A percentile compares a stretch with the other conserved stretches of the same genome.
phyloP scores from a whole-genome alignment of 2,329 filamentous ascomycete species.

The Clonostachys sp. region DNA sequence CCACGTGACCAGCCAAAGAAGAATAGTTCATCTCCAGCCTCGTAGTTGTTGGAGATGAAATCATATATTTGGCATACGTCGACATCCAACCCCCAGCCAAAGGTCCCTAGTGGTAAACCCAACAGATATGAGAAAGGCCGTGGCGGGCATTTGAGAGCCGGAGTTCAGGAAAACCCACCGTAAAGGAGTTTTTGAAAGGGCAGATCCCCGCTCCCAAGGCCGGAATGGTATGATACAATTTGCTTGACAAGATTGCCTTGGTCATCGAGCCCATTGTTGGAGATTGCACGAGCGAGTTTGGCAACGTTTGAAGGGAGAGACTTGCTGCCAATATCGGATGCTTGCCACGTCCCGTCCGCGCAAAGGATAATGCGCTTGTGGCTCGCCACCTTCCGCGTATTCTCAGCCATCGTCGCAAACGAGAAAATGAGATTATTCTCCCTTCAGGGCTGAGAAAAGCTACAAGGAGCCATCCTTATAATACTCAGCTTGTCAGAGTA shows the following conservation, averaged over 20 bases:
- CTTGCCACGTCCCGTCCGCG: not conserved
- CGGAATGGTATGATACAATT: not conserved
- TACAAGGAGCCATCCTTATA: no score
- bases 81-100: not conserved
- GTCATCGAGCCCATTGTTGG: not conserved
- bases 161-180: not conserved
- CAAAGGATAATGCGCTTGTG: not conserved
- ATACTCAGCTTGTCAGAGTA: no score
- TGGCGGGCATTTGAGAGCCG: not conserved
- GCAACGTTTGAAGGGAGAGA: not conserved
- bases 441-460: no score
- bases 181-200: not conserved
- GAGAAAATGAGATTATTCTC: no score
- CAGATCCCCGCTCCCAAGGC: not conserved
- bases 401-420: not conserved
- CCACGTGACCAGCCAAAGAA: not conserved
- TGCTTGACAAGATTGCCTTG: not conserved
- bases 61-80: not conserved
- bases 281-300: not conserved
- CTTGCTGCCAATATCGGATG: not conserved
- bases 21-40: not conserved
- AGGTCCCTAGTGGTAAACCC: not conserved
- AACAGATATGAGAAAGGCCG: not conserved
- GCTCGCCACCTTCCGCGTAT: not conserved
- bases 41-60: not conserved